Base-by-base conservation (phyloP, 2,329 filamentous ascomycete species). In the Amesomyces nigricolor region DNA sequence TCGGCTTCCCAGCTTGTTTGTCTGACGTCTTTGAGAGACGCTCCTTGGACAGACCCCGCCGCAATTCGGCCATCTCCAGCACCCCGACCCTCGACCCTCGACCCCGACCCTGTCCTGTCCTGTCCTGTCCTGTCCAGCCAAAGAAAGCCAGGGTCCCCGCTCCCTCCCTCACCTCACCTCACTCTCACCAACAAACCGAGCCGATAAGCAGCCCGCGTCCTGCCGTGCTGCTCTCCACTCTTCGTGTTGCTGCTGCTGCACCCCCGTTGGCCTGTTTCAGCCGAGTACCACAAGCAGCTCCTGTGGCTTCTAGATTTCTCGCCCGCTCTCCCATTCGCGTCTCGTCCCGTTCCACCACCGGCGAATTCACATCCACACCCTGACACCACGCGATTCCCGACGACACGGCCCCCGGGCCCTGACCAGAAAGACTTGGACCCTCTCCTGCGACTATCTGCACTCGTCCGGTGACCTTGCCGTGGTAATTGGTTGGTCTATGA, bases 351-450 rank as follows among this genome's bases (percentile, higher is more conserved):
- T 50, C 13, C 53, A 59, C 47, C 55, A 40, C 46, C 57, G 58
- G 55, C 46, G 42, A 47, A 47, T 46, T 30, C 53, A 58, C 60
- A 39, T 44, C 45, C 47, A 51, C 59, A 49, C 40, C 47, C 55
- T 57, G 61, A 61, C 58, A 62, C 22, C 59, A 57, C 59, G 55
- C 61, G 45, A 51, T 62, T 62, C 55, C 58, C 61, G 56, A 63
- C 60, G 53, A 51, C 56, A 37, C 57, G 60, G 60, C 57, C 56
- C 53, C 60, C 57, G 50, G 55, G 46, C 57, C 45, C 35, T 58
- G 52, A 46, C 45, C 45, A 50, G 32, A 35, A 50, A 57, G 53
- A 51, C 13, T 49, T 59, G 53, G 53, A 19, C 26, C 32, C 16
- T 32, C 7, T 39, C 19, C 54, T 57, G 56, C 54, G 32, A 22